Percentiles rank a stretch among this genome's conserved stretches.
phyloP scores from a whole-genome alignment of 2,329 filamentous ascomycete genomes.

The Ramularia collo-cygni region DNA sequence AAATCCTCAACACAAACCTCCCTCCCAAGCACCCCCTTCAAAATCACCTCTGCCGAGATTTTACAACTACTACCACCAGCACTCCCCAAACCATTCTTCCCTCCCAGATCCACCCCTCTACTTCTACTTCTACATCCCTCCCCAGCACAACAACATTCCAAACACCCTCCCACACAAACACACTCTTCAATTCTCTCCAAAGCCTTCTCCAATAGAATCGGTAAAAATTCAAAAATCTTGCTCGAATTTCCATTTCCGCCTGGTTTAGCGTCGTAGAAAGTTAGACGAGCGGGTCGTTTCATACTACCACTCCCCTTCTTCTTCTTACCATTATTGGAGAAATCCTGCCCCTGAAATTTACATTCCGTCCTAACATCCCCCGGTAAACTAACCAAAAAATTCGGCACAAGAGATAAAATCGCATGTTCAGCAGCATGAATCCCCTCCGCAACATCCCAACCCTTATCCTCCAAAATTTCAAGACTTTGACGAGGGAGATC shows the following conservation, averaged over 20 bases:
- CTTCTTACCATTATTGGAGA: conserved; percentile 68
- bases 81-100: no score
- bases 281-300: conserved; percentile 83
- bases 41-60: conserved; percentile 79
- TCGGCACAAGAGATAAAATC: conserved; percentile 77
- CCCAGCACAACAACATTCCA: conserved; percentile 84
- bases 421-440: conserved; percentile 96
- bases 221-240: conserved; percentile 90
- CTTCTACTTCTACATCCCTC: conserved; percentile 81
- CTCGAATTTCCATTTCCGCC: conserved; percentile 83
- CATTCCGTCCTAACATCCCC: conserved; percentile 93
- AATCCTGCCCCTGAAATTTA: conserved; percentile 82
- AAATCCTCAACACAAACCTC: conserved; percentile 77
- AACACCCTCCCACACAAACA: conserved; percentile 69
- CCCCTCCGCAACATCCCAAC: conserved; percentile 75
- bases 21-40: conserved; percentile 66
- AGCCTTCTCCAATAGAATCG: conserved; percentile 68
- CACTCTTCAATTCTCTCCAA: conserved; percentile 70
- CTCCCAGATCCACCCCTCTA: no score
- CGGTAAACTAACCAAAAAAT: conserved; percentile 81
- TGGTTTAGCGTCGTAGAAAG: conserved; percentile 93
- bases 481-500: conserved; percentile 77
- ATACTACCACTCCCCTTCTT: conserved; percentile 56
- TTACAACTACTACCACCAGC: conserved; percentile 80
- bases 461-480: conserved; percentile 64